phyloP scores from a whole-genome alignment of 306 rosid species.

The Cucumis melo region DNA sequence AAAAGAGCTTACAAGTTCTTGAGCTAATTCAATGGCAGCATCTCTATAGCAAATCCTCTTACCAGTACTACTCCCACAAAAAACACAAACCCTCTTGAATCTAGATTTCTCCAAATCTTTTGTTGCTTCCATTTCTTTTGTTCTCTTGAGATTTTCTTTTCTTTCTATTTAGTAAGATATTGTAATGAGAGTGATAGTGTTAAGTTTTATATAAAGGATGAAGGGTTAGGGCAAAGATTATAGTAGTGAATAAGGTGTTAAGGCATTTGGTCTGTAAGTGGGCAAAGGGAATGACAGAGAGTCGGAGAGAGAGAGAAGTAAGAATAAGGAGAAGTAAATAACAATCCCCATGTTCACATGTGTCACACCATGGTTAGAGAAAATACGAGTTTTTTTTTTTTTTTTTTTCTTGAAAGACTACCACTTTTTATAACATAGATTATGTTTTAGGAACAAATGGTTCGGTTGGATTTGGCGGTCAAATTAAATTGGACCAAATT shows the following conservation, averaged over 20 bases:
- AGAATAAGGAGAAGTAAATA: not conserved
- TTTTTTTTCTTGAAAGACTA: too few relatives aligned
- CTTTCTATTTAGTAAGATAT: not conserved
- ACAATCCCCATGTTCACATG: not conserved
- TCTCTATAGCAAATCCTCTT: constrained; percentile 15
- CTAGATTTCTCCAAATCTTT: not conserved
- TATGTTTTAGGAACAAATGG: too few relatives aligned
- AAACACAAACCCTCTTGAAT: constrained; percentile 17
- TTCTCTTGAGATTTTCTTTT: not conserved
- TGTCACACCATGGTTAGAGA: not conserved
- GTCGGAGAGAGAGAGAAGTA: not conserved
- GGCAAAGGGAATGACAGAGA: not conserved
- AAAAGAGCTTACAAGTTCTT: constrained; percentile 14
- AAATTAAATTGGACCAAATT: too few relatives aligned
- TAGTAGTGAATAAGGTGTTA: not conserved
- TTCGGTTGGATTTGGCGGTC: too few relatives aligned
- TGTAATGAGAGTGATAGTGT: not conserved
- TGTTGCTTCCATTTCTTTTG: not conserved
- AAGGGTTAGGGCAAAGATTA: not conserved
- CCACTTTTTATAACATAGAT: too few relatives aligned
- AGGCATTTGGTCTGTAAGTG: not conserved
- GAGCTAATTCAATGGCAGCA: constrained; percentile 19
- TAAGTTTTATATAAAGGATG: not conserved
- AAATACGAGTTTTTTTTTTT: not conserved
- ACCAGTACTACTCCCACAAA: constrained; percentile 22